phyloP scores from a whole-genome alignment of 2,329 filamentous ascomycete species.

The Penicillium sp. region DNA sequence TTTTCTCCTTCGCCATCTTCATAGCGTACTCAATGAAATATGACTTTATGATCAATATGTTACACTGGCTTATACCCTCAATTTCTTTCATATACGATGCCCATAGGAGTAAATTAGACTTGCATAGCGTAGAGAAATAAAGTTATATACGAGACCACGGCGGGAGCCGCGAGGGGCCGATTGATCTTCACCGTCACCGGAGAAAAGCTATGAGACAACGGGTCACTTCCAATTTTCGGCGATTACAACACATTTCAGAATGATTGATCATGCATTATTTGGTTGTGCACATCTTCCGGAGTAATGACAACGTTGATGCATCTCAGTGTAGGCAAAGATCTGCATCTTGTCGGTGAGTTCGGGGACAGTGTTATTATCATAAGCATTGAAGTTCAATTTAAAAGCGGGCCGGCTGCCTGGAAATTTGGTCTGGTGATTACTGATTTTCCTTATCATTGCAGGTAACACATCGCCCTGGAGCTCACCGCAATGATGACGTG shows the following conservation, averaged over 20 bases:
- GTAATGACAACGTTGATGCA: not conserved
- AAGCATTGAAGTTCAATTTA: not conserved
- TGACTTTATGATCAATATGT: not conserved
- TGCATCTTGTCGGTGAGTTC: not conserved
- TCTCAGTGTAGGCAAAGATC: not conserved
- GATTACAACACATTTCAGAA: not conserved
- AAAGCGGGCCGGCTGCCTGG: not conserved
- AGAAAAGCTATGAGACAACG: not conserved
- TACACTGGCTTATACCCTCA: not conserved
- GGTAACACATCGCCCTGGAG: too few species aligned
- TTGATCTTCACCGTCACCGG: not conserved
- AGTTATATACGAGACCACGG: not conserved
- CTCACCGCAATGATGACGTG: not conserved
- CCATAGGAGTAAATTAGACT: not conserved
- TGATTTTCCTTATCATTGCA: not conserved
- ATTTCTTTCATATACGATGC: not conserved
- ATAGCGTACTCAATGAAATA: conserved; percentile 1
- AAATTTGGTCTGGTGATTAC: not conserved
- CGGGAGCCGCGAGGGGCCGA: not conserved
- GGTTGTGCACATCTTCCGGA: not conserved
- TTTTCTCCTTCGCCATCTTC: conserved; percentile 11
- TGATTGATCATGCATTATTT: not conserved
- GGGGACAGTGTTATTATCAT: not conserved
- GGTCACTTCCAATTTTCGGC: not conserved
- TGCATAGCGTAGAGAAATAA: not conserved